A percentile compares a stretch with the other conserved stretches of the same genome.
Conservation (phyloP, 2,329 filamentous ascomycete genomes). For the Diaporthe velutina region DNA sequence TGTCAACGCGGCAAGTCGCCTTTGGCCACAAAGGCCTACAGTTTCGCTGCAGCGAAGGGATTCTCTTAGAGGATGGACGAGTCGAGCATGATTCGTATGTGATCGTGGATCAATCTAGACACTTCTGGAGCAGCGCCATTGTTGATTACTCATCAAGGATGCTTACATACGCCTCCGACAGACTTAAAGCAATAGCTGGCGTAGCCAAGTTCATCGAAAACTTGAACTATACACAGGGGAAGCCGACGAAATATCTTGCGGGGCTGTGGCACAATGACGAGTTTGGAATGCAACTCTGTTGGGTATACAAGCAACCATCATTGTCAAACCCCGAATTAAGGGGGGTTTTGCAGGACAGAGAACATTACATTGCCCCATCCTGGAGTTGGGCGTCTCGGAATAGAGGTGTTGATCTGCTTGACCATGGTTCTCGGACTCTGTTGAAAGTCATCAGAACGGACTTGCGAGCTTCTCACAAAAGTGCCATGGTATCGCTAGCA, state of each 20-base stretch:
- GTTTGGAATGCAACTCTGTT: background rate
- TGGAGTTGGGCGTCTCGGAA: background rate
- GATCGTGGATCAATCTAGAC: rapidly evolving
- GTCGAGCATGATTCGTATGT: background rate
- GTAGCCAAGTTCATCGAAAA: background rate
- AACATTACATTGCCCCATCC: background rate
- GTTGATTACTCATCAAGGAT: background rate
- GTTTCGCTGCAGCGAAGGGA: background rate
- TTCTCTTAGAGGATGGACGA: background rate
- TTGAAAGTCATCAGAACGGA: background rate
- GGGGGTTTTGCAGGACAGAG: rapidly evolving
- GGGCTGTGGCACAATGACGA: background rate
- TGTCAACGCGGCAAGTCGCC: background rate
- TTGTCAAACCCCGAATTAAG: rapidly evolving
- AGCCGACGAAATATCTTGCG: background rate
- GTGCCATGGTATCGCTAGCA: background rate
- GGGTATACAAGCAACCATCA: background rate
- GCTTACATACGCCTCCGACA: background rate
- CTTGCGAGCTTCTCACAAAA: background rate
- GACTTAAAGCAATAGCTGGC: background rate
- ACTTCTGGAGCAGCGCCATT: rapidly evolving
- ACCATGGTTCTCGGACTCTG: background rate
- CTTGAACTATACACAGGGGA: rapidly evolving
- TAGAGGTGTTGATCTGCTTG: background rate
- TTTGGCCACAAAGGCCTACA: background rate